These are phyloP conservation scores for Pythium apleroticum DNA, from an alignment of 352 stramenopile genomes.

Conservation along the genomic window DNA sequence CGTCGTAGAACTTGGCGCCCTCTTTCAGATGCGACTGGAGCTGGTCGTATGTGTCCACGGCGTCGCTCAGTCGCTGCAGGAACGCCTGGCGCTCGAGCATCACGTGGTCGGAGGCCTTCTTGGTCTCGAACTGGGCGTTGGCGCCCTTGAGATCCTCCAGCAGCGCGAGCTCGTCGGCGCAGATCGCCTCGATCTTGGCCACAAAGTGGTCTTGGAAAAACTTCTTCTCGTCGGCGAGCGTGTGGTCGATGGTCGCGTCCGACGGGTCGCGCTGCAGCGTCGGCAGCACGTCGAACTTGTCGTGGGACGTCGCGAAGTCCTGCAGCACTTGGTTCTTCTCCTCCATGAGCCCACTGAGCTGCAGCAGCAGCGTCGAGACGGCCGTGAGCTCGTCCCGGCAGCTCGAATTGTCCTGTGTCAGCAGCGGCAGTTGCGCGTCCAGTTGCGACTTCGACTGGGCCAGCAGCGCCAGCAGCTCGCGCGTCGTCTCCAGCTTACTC, in stretches of 20 bases:
- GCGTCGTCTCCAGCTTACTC: constrained; percentile 42
- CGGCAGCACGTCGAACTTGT: constrained; percentile 62
- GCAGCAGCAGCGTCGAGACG: constrained; percentile 54
- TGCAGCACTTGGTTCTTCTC: constrained; percentile 60
- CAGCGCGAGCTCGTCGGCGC: constrained; percentile 44
- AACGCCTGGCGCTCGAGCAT: constrained; percentile 56
- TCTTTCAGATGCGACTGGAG: constrained; percentile 75
- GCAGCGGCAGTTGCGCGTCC: constrained; percentile 48
- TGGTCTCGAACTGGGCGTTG: constrained; percentile 60
- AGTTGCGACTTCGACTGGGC: constrained; percentile 51
- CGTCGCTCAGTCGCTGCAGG: constrained; percentile 60
- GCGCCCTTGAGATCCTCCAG: constrained; percentile 40
- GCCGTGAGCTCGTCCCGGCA: constrained; percentile 52
- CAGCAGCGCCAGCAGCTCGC: constrained; percentile 40
- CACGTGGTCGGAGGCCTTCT: constrained; percentile 56
- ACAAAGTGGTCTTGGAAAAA: constrained; percentile 67
- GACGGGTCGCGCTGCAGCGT: constrained; percentile 38
- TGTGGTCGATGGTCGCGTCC: constrained; percentile 28
- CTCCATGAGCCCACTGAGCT: constrained; percentile 47
- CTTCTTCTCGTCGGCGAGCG: constrained; percentile 51
- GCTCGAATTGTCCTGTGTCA: constrained; percentile 50
- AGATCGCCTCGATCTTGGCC: constrained; percentile 52
- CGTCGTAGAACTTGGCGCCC: constrained; percentile 64
- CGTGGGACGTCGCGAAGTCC: constrained; percentile 50
- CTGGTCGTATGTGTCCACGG: constrained; percentile 74